A percentile compares a stretch with the other conserved stretches of the same genome.
phyloP scores from a whole-genome alignment of 1,139 yeast species.

The Scheffersomyces insectosa region DNA sequence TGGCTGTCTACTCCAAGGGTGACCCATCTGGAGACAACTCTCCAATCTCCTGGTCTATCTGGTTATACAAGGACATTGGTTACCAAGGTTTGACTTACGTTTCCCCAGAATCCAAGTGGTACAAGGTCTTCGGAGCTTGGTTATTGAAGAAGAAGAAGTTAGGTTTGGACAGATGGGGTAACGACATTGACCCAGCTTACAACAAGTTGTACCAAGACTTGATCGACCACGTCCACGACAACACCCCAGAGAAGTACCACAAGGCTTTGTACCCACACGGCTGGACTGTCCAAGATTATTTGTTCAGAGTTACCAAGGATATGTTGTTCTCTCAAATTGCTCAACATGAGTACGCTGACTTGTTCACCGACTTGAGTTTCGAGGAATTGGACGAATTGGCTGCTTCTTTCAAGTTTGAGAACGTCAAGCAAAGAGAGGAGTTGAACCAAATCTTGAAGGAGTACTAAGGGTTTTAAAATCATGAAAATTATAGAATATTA shows the following conservation, averaged over 20 bases:
- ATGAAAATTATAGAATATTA: neutral
- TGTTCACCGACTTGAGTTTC: constrained; percentile 35
- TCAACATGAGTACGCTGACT: constrained; percentile 44
- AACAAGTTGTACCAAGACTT: constrained; percentile 33
- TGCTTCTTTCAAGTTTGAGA: constrained; percentile 47
- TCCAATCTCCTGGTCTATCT: constrained; percentile 49
- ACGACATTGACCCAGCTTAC: constrained; percentile 38
- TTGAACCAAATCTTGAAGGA: constrained; percentile 35
- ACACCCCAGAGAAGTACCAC: constrained; percentile 30
- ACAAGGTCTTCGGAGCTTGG: constrained; percentile 37
- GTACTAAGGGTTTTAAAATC: constrained; percentile 13
- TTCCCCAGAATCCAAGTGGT: constrained; percentile 42
- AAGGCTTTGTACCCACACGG: constrained; percentile 33
- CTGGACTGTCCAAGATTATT: constrained; percentile 36
- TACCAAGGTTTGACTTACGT: constrained; percentile 49
- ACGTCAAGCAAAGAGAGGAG: constrained; percentile 38
- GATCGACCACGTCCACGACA: constrained; percentile 32
- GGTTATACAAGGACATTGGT: constrained; percentile 54
- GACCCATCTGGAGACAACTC: constrained; percentile 45
- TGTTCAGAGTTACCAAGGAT: constrained; percentile 38
- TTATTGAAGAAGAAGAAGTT: constrained; percentile 39
- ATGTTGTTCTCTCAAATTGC: constrained; percentile 41
- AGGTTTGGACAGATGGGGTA: constrained; percentile 51
- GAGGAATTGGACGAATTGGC: constrained; percentile 50
- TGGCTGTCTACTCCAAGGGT: constrained; percentile 39